phyloP scores from a whole-genome alignment of 176 grass and related monocot genomes.

The Pharus latifolius region DNA sequence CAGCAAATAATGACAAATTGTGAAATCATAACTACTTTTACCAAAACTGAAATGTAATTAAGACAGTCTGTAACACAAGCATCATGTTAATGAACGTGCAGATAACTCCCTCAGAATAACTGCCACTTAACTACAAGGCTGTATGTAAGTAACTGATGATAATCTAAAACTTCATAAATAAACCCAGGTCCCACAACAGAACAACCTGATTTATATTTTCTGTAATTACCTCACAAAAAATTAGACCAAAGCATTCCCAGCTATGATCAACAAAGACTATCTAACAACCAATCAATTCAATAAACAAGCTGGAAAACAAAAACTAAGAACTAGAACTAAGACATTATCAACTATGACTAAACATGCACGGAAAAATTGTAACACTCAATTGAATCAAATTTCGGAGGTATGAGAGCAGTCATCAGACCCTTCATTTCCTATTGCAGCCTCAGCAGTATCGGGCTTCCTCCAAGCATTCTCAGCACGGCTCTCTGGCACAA shows the following conservation, averaged over 20 bases:
- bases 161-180: neutral
- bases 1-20: neutral
- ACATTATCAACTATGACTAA: neutral
- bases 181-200: neutral
- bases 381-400: neutral
- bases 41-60: neutral
- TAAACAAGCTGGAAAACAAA: neutral
- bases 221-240: neutral
- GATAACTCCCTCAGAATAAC: neutral
- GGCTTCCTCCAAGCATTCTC: constrained; percentile 48
- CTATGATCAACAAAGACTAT: neutral
- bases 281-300: neutral
- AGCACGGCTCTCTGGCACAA: constrained; percentile 5
- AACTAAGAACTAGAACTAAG: neutral
- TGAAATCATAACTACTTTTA: neutral
- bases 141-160: neutral
- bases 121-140: neutral
- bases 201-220: neutral
- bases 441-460: neutral
- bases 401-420: neutral
- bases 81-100: neutral
- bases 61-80: neutral
- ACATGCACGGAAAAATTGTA: neutral
- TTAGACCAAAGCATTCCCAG: neutral
- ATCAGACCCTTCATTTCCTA: constrained; percentile 22